Conservation (phyloP, 768 basidiomycete genomes). For the Pholiota microspora region DNA sequence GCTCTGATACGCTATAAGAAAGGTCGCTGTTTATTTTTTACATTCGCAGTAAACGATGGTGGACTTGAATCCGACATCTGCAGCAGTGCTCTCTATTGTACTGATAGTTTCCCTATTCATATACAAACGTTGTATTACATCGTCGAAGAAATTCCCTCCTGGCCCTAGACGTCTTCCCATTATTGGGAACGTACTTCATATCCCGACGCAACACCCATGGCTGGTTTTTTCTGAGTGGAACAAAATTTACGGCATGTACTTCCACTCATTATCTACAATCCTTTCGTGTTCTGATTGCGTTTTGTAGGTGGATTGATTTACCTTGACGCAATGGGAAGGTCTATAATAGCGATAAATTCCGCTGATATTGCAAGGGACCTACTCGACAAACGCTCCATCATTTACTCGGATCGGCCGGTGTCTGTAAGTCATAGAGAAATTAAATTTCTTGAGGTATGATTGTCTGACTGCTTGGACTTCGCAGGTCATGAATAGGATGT, state of each 20-base stretch:
- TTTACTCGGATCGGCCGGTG: conserved; percentile 19
- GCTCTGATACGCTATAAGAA: too few species aligned
- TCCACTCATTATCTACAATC: neutral
- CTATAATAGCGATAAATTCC: conserved; percentile 18
- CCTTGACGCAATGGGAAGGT: conserved; percentile 14
- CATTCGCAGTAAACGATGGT: too few species aligned
- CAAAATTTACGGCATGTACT: conserved; percentile 16
- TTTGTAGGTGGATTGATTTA: conserved; percentile 31
- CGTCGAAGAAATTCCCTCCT: conserved; percentile 20
- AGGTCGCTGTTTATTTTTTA: too few species aligned
- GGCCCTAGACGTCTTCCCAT: conserved; percentile 21
- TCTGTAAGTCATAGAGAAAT: too few species aligned
- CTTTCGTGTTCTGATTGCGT: neutral
- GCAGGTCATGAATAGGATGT: too few species aligned
- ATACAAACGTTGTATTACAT: neutral
- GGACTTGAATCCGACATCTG: too few species aligned
- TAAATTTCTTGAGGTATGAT: too few species aligned
- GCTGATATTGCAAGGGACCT: conserved; percentile 16
- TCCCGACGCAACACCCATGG: conserved; percentile 21
- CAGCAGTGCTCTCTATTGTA: too few species aligned
- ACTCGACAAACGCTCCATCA: conserved; percentile 18
- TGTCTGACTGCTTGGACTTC: too few species aligned
- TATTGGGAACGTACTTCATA: conserved; percentile 23
- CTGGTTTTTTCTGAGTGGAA: conserved; percentile 17
- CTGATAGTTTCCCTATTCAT: too few species aligned